Evolutionary conservation across 306 rosid genomes (phyloP).

Genomic region (Castanea mollissima): DNA sequence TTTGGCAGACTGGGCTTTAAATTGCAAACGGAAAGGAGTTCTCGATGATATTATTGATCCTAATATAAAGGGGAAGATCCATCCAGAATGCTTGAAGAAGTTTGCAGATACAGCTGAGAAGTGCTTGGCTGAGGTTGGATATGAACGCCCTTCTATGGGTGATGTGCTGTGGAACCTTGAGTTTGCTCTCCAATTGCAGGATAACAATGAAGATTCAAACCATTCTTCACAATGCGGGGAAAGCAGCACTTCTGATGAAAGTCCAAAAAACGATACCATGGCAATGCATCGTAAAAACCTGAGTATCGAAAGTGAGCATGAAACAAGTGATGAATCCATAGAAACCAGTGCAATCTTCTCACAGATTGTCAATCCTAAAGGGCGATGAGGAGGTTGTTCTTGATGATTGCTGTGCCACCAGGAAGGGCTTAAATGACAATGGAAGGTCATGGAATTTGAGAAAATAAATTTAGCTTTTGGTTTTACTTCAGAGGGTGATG

Average conservation of each 20-base stretch:
- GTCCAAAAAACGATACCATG: slow-evolving; percentile 16
- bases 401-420: neutral
- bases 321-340: slow-evolving; percentile 8
- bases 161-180: slow-evolving; percentile 57
- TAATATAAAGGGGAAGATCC: slow-evolving; percentile 34
- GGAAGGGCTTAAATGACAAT: slow-evolving; percentile 6
- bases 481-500: slow-evolving; percentile 7
- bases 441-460: slow-evolving; percentile 30
- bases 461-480: slow-evolving; percentile 6
- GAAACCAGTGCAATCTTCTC: slow-evolving; percentile 21
- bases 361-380: slow-evolving; percentile 22
- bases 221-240: slow-evolving; percentile 10
- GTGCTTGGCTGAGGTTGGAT: slow-evolving; percentile 51
- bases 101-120: slow-evolving; percentile 52
- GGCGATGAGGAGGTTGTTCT: slow-evolving; percentile 27
- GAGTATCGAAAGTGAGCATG: slow-evolving; percentile 39
- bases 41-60: slow-evolving; percentile 53
- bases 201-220: slow-evolving; percentile 23
- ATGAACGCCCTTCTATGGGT: slow-evolving; percentile 52
- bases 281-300: slow-evolving; percentile 31
- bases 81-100: slow-evolving; percentile 48
- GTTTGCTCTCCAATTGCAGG: slow-evolving; percentile 54
- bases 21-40: slow-evolving; percentile 41
- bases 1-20: slow-evolving; percentile 53
- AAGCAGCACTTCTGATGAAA: slow-evolving; percentile 30